These are phyloP conservation scores for Trametopsis cervina DNA, from an alignment of 768 basidiomycete species.

Conservation along the genomic window DNA sequence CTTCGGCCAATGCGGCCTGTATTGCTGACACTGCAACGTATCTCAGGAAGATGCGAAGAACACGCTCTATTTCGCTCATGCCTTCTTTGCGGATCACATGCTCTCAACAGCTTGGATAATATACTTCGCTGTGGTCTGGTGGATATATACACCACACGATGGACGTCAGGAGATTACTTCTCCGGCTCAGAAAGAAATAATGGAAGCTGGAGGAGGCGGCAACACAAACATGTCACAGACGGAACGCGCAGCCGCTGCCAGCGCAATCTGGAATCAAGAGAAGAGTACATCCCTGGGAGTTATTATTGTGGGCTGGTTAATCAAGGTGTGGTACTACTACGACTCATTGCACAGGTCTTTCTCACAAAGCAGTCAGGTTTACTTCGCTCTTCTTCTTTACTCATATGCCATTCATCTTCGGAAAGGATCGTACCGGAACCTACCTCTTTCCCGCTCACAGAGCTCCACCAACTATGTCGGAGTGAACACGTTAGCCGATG, in stretches of 20 bases:
- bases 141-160: conserved; percentile 87
- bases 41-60: conserved; percentile 81
- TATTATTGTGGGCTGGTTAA: conserved; percentile 77
- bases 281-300: conserved; percentile 74
- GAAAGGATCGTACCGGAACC: conserved; percentile 80
- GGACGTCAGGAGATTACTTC: conserved; percentile 78
- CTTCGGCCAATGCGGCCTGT: neutral
- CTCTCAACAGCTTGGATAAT: conserved; percentile 88
- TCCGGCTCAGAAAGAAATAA: conserved; percentile 81
- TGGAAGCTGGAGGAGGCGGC: conserved; percentile 43
- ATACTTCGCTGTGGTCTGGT: conserved; percentile 88
- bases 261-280: conserved; percentile 84
- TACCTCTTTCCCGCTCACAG: conserved; percentile 40
- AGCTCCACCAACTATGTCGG: conserved; percentile 24
- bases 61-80: conserved; percentile 83
- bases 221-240: conserved; percentile 51
- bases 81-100: conserved; percentile 89
- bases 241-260: conserved; percentile 66
- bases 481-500: conserved; percentile 35
- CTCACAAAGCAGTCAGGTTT: conserved; percentile 51
- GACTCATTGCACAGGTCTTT: neutral
- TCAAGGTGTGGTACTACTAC: conserved; percentile 55
- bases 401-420: conserved; percentile 92
- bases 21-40: conserved; percentile 4
- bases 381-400: conserved; percentile 85